Percentiles rank a stretch among this genome's conserved stretches.
Conservation (phyloP, 768 basidiomycete species). For the Botryobasidium botryosum region DNA sequence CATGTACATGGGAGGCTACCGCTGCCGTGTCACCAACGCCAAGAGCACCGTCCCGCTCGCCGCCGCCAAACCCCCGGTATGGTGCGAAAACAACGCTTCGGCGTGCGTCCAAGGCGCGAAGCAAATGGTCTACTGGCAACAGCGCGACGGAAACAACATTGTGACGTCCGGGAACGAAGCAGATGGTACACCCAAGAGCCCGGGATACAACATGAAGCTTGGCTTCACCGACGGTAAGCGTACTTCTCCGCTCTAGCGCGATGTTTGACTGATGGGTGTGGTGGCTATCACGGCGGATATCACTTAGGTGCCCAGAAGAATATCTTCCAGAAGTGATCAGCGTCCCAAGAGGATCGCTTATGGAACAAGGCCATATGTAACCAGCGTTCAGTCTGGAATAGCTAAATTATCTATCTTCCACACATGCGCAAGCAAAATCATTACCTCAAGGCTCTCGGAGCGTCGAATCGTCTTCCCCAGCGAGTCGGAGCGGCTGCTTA, state of each 20-base stretch:
- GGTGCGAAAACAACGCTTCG: constrained; percentile 7
- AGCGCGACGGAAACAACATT: constrained; percentile 9
- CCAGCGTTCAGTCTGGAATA: no score
- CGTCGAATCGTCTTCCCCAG: no score
- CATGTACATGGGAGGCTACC: constrained; percentile 9
- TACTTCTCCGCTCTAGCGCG: neutral
- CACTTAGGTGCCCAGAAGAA: neutral
- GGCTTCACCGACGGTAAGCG: constrained; percentile 7
- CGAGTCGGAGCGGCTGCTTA: no score
- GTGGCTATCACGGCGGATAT: neutral
- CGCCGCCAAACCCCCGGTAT: constrained; percentile 6
- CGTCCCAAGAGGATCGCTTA: no score
- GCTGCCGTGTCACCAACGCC: constrained; percentile 7
- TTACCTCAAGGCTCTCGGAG: no score
- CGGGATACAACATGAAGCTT: constrained; percentile 9
- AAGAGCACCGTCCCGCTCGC: neutral
- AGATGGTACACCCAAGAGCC: constrained; percentile 6
- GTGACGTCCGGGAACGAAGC: neutral
- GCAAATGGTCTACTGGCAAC: constrained; percentile 10
- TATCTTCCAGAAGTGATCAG: neutral
- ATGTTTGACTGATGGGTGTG: neutral
- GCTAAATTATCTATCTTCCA: no score
- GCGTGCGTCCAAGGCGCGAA: constrained; percentile 7
- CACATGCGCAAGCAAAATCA: no score
- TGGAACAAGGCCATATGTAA: no score